Percentiles rank a stretch among this genome's conserved stretches.
Conservation (phyloP, 1,139 yeast genomes). For the Nakaseomyces bracarensis region DNA sequence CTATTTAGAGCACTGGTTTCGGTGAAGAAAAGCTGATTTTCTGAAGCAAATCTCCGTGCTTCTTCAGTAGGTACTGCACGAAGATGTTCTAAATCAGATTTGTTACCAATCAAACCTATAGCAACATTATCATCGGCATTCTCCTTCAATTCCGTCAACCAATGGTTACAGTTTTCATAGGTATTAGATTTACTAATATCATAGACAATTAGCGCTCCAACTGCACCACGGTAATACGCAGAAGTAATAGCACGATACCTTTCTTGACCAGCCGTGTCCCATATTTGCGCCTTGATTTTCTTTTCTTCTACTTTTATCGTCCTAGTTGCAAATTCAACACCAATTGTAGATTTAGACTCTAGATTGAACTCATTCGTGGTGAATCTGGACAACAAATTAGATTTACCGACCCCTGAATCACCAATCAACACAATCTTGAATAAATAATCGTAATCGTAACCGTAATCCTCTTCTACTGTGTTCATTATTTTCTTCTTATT, state of each 20-base stretch:
- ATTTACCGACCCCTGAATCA: constrained; percentile 95
- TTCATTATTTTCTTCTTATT: no score
- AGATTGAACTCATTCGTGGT: constrained; percentile 92
- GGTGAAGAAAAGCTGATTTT: constrained; percentile 83
- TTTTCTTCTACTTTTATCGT: constrained; percentile 92
- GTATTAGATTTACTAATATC: constrained; percentile 91
- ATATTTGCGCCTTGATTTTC: constrained; percentile 92
- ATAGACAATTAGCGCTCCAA: constrained; percentile 91
- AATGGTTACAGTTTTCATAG: constrained; percentile 87
- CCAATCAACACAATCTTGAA: constrained; percentile 96
- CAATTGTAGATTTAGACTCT: constrained; percentile 91
- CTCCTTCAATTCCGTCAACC: constrained; percentile 92
- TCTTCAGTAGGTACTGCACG: constrained; percentile 98
- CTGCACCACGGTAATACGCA: constrained; percentile 97
- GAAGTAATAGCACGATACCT: constrained; percentile 96
- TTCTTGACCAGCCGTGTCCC: constrained; percentile 99
- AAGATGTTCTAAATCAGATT: constrained; percentile 89
- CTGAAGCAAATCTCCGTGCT: constrained; percentile 91
- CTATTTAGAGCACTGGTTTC: constrained; percentile 97
- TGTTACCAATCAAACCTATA: constrained; percentile 92
- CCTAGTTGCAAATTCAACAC: constrained; percentile 96
- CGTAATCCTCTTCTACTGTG: constrained; percentile 42
- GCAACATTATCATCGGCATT: constrained; percentile 97
- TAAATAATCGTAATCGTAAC: constrained; percentile 90
- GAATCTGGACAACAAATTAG: constrained; percentile 86